Percentiles rank a stretch among this genome's conserved stretches.
Evolutionary conservation across 2,329 filamentous ascomycete species (phyloP).

Genomic region (Cercospora brassicicola): DNA sequence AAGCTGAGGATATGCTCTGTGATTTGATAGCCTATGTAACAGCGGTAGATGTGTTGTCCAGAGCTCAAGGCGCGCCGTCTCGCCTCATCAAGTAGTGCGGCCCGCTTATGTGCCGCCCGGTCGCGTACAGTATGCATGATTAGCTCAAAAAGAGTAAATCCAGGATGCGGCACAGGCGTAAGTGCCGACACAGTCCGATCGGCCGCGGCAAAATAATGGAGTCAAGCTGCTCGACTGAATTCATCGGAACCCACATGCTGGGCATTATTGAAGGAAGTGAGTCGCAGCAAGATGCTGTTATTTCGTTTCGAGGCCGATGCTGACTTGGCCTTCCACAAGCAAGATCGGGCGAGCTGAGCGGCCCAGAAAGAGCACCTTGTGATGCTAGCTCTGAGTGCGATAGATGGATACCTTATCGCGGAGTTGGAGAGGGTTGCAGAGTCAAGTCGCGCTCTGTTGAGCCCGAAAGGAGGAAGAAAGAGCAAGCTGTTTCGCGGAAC

Average conservation of each 20-base stretch:
- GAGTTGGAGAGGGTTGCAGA: too few relatives aligned
- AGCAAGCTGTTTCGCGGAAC: too few relatives aligned
- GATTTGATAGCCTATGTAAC: background rate
- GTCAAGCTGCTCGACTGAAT: background rate
- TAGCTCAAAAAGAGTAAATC: background rate
- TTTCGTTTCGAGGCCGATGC: background rate
- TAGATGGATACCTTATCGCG: too few relatives aligned
- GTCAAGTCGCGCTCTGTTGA: too few relatives aligned
- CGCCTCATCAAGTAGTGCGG: constrained; percentile 10
- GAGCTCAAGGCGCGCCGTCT: constrained; percentile 3
- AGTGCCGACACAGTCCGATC: background rate
- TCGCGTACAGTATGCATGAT: background rate
- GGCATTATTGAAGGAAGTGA: background rate
- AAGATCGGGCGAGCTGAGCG: background rate
- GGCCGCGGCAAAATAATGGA: background rate
- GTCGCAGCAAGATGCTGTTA: background rate
- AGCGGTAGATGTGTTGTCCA: background rate
- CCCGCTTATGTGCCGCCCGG: background rate
- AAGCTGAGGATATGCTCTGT: background rate
- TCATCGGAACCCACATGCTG: background rate
- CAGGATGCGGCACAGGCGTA: background rate
- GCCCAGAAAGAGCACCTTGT: background rate
- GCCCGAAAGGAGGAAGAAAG: too few relatives aligned
- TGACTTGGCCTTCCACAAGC: background rate
- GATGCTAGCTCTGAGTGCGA: too few relatives aligned